Base-by-base conservation (phyloP, 768 basidiomycete species). In the Rubroboletus satanas region DNA sequence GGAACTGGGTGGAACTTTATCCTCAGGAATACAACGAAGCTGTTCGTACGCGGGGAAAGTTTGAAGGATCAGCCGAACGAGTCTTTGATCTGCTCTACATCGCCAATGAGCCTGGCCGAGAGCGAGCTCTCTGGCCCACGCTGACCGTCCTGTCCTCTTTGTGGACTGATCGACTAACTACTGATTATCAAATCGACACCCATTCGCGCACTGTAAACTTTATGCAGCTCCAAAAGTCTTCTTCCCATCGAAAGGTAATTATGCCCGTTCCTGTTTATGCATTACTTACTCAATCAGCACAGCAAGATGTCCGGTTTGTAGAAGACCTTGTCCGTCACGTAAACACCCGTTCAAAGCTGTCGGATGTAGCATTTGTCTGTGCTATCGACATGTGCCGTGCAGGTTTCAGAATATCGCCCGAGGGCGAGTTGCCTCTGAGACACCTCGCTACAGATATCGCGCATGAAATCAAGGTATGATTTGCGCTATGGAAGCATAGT, bases 1-100 rank as follows among this genome's bases (percentile, higher is more conserved):
- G 93, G 93, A 92, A 88, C 58, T 96, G 92, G 92, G 84, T 95
- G 32, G 84, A 88, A 31, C 75, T 82, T 23, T 89, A 86, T 63
- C 87, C 90, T 0, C 73, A 75, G 6, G 90, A 97, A 66, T 96
- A 85, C 67, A 85, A 86, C 50, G 85, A 91, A 7, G 78, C 83
- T 5, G 77, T 93, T 36, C 76, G 79, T 10, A 74, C 77, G 4
- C 78, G 85, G 43, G 82, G 85, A 29, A 78, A 74, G 36, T 75
- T 90, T 12, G 94, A 96, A 55, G 90, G 88, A 41, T 83, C 85
- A 0, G 87, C 93, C 1, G 93, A 97, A 66, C 83, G 89, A 8
- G 82, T 95, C 3, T 96, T 93, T 64, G 94, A 97, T 69, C 69
- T 88, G 17, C 71, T 96, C 3, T 85, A 83, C 62, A 77, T 72